Evolutionary conservation across 2,329 filamentous ascomycete species (phyloP).

Genomic region (Akanthomyces muscarius): DNA sequence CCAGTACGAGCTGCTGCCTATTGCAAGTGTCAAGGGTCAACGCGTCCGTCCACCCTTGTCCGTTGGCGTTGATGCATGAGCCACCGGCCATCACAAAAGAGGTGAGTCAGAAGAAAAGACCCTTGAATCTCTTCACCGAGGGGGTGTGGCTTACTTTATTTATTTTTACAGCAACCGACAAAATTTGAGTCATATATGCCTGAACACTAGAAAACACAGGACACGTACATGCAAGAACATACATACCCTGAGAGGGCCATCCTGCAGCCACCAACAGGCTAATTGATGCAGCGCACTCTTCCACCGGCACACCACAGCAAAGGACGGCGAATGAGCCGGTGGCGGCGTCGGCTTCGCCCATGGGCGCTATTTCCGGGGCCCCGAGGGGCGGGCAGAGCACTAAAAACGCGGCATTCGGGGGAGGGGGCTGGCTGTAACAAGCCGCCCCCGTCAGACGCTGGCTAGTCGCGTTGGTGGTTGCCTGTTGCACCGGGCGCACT

Average conservation of each 20-base stretch:
- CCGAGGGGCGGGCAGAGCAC: background rate
- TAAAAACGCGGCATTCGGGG: constrained; percentile 1
- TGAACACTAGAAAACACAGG: too few relatives aligned
- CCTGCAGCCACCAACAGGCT: background rate
- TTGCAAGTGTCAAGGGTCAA: background rate
- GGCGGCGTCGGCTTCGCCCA: background rate
- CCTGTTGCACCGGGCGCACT: background rate
- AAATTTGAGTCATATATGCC: too few relatives aligned
- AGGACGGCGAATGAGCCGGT: background rate
- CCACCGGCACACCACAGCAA: background rate
- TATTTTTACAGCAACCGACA: too few relatives aligned
- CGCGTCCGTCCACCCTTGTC: too few relatives aligned
- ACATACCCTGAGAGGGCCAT: too few relatives aligned
- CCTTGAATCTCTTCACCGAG: too few relatives aligned
- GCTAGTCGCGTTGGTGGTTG: background rate
- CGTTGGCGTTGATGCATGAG: too few relatives aligned
- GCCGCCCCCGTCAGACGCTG: background rate
- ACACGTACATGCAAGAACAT: too few relatives aligned
- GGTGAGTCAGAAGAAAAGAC: too few relatives aligned
- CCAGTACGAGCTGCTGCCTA: too few relatives aligned
- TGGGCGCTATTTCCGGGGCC: constrained; percentile 1
- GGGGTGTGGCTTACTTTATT: too few relatives aligned
- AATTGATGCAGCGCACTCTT: background rate
- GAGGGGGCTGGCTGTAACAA: background rate
- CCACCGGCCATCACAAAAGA: too few relatives aligned